These are phyloP conservation scores for Penicillium brevicompactum DNA, from an alignment of 2,329 filamentous ascomycete genomes.

Conservation along the genomic window DNA sequence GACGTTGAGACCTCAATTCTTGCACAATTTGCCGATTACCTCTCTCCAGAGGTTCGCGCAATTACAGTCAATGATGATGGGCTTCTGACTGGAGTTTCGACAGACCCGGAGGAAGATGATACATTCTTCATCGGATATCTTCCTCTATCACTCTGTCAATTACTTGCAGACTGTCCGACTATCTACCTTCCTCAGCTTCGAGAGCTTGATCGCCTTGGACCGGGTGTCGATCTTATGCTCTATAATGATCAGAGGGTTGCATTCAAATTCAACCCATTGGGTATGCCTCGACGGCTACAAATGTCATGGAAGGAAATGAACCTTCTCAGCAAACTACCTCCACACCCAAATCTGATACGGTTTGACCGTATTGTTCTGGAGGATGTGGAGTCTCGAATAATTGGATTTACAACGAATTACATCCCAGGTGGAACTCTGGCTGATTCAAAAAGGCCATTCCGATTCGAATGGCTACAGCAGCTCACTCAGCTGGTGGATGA, in stretches of 20 bases:
- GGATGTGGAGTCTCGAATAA: slow-evolving; percentile 25
- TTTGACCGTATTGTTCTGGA: slow-evolving; percentile 31
- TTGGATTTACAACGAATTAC: slow-evolving; percentile 32
- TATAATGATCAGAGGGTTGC: slow-evolving; percentile 14
- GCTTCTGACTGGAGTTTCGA: slow-evolving; percentile 15
- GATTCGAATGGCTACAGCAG: slow-evolving; percentile 28
- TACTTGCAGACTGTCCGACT: slow-evolving; percentile 13
- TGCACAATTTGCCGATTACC: slow-evolving; percentile 19
- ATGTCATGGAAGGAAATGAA: slow-evolving; percentile 32
- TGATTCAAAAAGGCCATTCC: slow-evolving; percentile 22
- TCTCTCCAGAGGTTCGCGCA: slow-evolving; percentile 21
- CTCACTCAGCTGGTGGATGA: slow-evolving; percentile 29
- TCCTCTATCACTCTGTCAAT: slow-evolving; percentile 15
- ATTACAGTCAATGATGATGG: slow-evolving; percentile 21
- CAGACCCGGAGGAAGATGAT: slow-evolving; percentile 21
- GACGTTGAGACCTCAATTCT: slow-evolving; percentile 18
- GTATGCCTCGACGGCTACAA: slow-evolving; percentile 13
- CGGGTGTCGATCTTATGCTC: slow-evolving; percentile 15
- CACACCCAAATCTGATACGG: slow-evolving; percentile 32
- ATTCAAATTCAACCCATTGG: slow-evolving; percentile 24
- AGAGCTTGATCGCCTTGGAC: slow-evolving; percentile 21
- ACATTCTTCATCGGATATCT: slow-evolving; percentile 19
- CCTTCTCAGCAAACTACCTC: slow-evolving; percentile 26
- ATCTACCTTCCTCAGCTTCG: slow-evolving; percentile 19
- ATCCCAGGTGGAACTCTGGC: slow-evolving; percentile 28